A percentile compares a stretch with the other conserved stretches of the same genome.
Conservation (phyloP, 805 yeast genomes). For the Candida incommunis region DNA sequence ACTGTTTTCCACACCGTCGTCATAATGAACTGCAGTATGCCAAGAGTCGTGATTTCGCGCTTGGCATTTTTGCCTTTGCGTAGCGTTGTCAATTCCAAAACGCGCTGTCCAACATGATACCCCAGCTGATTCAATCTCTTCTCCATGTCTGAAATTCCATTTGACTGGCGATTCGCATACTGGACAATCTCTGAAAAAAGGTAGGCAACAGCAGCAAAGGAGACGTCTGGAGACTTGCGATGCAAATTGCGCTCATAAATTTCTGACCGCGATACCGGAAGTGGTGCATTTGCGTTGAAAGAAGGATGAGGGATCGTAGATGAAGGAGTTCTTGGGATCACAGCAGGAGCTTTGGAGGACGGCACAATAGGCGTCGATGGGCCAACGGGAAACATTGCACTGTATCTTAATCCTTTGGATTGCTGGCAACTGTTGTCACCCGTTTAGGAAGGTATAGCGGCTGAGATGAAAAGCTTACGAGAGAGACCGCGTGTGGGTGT, state of each 20-base stretch:
- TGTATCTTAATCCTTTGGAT: too few species aligned
- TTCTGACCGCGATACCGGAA: conserved; percentile 10
- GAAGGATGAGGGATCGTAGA: conserved; percentile 16
- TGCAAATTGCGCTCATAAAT: conserved; percentile 60
- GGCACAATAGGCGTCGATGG: conserved; percentile 15
- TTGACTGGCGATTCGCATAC: conserved; percentile 45
- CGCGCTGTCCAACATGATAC: conserved; percentile 60
- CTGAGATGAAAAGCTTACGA: too few species aligned
- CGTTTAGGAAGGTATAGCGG: too few species aligned
- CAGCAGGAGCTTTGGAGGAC: conserved; percentile 18
- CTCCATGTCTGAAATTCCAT: conserved; percentile 56
- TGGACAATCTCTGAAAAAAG: conserved; percentile 58
- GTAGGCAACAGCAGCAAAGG: conserved; percentile 51
- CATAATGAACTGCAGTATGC: conserved; percentile 58
- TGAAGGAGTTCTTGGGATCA: conserved; percentile 25
- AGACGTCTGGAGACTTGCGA: conserved; percentile 53
- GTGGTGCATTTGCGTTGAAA: background rate
- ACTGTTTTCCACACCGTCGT: conserved; percentile 58
- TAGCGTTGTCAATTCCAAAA: conserved; percentile 51
- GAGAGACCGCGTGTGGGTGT: too few species aligned
- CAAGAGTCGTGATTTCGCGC: conserved; percentile 53
- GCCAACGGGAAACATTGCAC: conserved; percentile 6
- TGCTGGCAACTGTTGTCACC: too few species aligned
- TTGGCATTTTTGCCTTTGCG: conserved; percentile 56
- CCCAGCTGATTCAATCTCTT: conserved; percentile 55